Base-by-base conservation (phyloP, 768 basidiomycete species). In the Tricholoma sp. region DNA sequence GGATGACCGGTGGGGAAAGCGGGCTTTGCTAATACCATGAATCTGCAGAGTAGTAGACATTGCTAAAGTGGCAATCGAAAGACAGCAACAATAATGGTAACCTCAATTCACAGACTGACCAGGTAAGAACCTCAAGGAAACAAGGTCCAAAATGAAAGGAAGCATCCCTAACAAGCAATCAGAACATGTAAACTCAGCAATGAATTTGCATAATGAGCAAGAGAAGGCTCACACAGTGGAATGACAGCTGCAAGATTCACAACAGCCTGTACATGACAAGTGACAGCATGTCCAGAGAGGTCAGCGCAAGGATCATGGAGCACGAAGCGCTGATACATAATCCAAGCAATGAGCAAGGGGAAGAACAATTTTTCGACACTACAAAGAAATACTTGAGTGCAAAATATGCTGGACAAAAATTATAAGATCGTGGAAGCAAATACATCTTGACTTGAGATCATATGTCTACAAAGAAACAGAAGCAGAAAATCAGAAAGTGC, bases 41-140 rank as follows among this genome's bases (percentile, higher is more conserved):
- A 22, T 24, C 19, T 5, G 21, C 11, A 9, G 45, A 46, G 55
- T 67, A 18, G 45, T 46, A 24, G 21, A 46, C 45, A 46, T 46
- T 46, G 45, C 45, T 46, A 46, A 46, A 46, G 45, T 46, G 45
- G 45, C 45, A 46, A 46, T 46, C 45, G 10, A 46, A 46, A 46
- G 45, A 46, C 45, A 46, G 9, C 22, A 46, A 46, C 21, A 12
- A 46, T 24, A 46, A 24, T 24, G 12, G 45, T 46, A 24, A 10
- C 19, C n/a, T n/a, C n/a, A n/a, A n/a, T n/a, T n/a, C n/a, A n/a
- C n/a, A n/a, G n/a, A n/a, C n/a, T n/a, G n/a, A n/a, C n/a, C n/a
- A n/a, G n/a, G n/a, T n/a, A n/a, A n/a, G n/a, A n/a, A n/a, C n/a
- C n/a, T n/a, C n/a, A n/a, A n/a, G n/a, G n/a, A n/a, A n/a, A n/a